Evolutionary conservation across 352 stramenopile genomes (phyloP).

Genomic region (Thraustochytrium sp.): DNA sequence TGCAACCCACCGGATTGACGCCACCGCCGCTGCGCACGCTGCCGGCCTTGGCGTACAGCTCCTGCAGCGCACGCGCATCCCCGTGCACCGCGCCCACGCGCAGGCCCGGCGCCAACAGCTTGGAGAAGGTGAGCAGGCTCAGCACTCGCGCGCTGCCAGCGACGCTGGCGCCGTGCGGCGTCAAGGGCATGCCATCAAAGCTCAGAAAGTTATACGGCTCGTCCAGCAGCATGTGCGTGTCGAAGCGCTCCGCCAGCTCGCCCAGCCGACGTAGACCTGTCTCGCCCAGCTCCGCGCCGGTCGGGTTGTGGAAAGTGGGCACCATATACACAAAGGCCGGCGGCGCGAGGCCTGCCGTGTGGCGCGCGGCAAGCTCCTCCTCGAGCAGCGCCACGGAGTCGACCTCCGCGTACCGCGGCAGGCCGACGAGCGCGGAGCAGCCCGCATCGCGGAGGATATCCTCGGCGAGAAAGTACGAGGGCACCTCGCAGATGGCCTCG

Average conservation of each 20-base stretch:
- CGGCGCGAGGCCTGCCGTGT: not conserved
- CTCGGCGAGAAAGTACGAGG: constrained; percentile 26
- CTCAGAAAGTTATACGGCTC: constrained; percentile 28
- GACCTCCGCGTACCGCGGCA: not conserved
- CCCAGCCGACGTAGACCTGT: not conserved
- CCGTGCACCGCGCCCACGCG: constrained; percentile 1
- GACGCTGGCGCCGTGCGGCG: not conserved
- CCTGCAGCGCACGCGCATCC: not conserved
- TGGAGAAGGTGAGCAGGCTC: constrained; percentile 20
- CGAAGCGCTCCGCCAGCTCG: not conserved
- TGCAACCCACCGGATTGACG: not conserved
- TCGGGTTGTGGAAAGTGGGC: constrained; percentile 37
- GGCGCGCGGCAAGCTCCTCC: not conserved
- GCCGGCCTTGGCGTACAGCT: not conserved
- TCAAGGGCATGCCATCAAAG: not conserved
- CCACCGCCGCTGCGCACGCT: constrained; percentile 12
- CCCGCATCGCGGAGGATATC: constrained; percentile 12
- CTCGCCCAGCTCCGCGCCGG: not conserved
- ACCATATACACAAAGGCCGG: constrained; percentile 22
- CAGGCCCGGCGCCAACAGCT: constrained; percentile 18
- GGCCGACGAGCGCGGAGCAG: not conserved
- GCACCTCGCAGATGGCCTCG: not conserved
- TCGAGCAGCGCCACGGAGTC: not conserved
- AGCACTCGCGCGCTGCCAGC: not conserved
- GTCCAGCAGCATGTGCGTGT: not conserved